Conservation (phyloP, 495 filamentous ascomycete genomes). For the Oleoguttula mirabilis region DNA sequence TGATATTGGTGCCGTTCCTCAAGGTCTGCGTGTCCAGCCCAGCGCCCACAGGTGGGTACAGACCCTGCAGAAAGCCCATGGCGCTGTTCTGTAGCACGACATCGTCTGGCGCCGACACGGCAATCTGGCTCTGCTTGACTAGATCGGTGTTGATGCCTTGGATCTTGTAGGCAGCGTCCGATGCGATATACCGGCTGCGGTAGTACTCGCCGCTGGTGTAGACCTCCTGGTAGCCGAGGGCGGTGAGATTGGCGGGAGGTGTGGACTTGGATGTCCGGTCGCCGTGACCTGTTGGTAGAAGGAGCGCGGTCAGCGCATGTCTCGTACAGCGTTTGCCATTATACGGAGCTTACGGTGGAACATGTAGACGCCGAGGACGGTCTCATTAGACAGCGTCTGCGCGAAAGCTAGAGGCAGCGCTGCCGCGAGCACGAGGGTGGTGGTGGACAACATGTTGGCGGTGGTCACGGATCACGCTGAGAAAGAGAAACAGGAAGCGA, state of each 20-base stretch:
- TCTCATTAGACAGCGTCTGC: conserved; percentile 30
- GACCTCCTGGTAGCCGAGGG: conserved; percentile 50
- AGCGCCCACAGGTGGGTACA: conserved; percentile 48
- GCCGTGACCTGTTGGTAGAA: too few species aligned
- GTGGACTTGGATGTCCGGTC: conserved; percentile 48
- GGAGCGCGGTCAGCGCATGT: not conserved
- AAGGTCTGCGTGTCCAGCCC: conserved; percentile 33
- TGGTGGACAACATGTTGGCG: conserved; percentile 7
- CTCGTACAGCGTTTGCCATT: not conserved
- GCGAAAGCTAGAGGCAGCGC: conserved; percentile 4
- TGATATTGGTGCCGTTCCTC: conserved; percentile 40
- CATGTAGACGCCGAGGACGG: conserved; percentile 50
- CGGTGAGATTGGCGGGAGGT: conserved; percentile 43
- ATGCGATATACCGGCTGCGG: conserved; percentile 47
- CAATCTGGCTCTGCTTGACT: conserved; percentile 48
- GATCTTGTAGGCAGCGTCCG: conserved; percentile 39
- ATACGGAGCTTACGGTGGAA: too few species aligned
- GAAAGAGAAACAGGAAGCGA: too few species aligned
- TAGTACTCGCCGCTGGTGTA: conserved; percentile 50
- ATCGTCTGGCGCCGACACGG: conserved; percentile 35
- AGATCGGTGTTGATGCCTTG: conserved; percentile 43
- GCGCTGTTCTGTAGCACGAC: conserved; percentile 30
- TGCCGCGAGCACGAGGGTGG: conserved; percentile 1
- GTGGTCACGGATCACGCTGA: too few species aligned
- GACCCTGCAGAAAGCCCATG: conserved; percentile 44